Evolutionary conservation across 176 grass and related monocot genomes (phyloP).

Genomic region (Triticum aestivum): IWGSC_CS_RefSeq_v2.1 NC_057798.1:441101495-441101994

Average conservation of each 20-base stretch:
- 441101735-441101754: background rate
- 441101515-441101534: background rate
- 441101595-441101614: background rate
- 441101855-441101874: background rate
- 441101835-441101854: background rate
- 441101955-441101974: background rate
- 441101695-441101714: background rate
- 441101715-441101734: background rate
- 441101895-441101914: background rate
- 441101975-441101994: slow-evolving; percentile 16
- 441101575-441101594: background rate
- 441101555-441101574: background rate
- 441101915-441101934: background rate
- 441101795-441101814: background rate
- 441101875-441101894: background rate
- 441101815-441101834: background rate
- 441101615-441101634: background rate
- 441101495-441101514: background rate
- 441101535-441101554: background rate
- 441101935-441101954: background rate
- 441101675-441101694: background rate
- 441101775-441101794: background rate
- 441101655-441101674: background rate
- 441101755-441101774: background rate
- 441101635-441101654: too few relatives aligned